These are phyloP conservation scores for Suillus spraguei DNA, from an alignment of 768 basidiomycete genomes.

Conservation along the genomic window DNA sequence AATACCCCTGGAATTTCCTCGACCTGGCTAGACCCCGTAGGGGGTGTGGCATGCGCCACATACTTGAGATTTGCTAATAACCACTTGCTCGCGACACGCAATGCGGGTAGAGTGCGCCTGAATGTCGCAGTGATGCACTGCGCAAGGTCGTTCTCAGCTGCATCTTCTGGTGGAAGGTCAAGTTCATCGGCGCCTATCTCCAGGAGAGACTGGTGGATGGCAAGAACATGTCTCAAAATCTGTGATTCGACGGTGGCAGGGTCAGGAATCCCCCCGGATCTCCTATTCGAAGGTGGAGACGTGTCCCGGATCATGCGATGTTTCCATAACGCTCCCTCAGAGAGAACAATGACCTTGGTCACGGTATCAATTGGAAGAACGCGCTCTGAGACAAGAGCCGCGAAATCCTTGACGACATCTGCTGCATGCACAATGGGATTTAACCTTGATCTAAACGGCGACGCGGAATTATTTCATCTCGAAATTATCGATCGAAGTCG, in stretches of 20 bases:
- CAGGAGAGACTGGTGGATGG: constrained; percentile 63
- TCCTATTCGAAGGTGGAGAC: constrained; percentile 31
- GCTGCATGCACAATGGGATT: constrained; percentile 50
- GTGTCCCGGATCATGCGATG: constrained; percentile 71
- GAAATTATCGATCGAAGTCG: not conserved
- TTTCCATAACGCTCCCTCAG: constrained; percentile 85
- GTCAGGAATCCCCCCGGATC: constrained; percentile 23
- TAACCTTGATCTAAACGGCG: constrained; percentile 36
- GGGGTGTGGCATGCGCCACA: constrained; percentile 49
- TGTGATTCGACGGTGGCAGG: constrained; percentile 57
- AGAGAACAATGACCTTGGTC: constrained; percentile 68
- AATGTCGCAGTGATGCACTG: constrained; percentile 86
- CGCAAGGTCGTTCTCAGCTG: constrained; percentile 62
- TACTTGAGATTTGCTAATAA: constrained; percentile 75
- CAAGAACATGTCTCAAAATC: constrained; percentile 68
- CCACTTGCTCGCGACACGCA: constrained; percentile 92
- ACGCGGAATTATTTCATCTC: constrained; percentile 10
- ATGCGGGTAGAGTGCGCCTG: constrained; percentile 80
- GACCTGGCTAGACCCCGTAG: constrained; percentile 21
- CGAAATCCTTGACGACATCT: constrained; percentile 58
- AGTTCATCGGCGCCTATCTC: constrained; percentile 68
- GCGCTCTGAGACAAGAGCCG: constrained; percentile 63
- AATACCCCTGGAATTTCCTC: constrained; percentile 15
- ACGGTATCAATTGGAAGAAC: constrained; percentile 77
- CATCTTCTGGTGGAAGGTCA: constrained; percentile 53